Percentiles rank a stretch among this genome's conserved stretches.
Evolutionary conservation across 2,329 filamentous ascomycete genomes (phyloP).

Genomic region (Clonostachys rosea): DNA sequence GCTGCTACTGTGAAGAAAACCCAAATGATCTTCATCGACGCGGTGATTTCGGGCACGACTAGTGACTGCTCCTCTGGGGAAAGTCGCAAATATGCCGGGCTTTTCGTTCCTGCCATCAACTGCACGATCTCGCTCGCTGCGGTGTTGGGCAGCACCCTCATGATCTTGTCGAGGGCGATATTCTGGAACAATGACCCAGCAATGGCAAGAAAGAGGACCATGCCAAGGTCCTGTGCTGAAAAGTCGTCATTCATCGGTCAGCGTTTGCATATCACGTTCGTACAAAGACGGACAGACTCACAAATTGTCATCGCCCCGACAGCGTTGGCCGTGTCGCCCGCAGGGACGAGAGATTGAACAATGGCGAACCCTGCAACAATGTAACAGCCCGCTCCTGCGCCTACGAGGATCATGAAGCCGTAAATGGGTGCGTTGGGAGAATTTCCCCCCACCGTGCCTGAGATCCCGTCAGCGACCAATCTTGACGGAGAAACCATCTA

Average conservation of each 20-base stretch:
- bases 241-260: too few relatives aligned
- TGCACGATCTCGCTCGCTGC: too few relatives aligned
- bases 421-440: slow-evolving; percentile 19
- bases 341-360: slow-evolving; percentile 21
- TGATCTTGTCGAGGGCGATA: neutral
- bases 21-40: too few relatives aligned
- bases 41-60: too few relatives aligned
- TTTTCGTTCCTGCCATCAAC: too few relatives aligned
- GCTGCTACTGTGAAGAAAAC: too few relatives aligned
- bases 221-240: slow-evolving; percentile 16
- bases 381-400: slow-evolving; percentile 28
- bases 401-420: slow-evolving; percentile 29
- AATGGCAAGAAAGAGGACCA: slow-evolving; percentile 21
- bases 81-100: too few relatives aligned
- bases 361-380: slow-evolving; percentile 28
- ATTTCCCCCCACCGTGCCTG: slow-evolving; percentile 13
- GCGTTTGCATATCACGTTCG: neutral
- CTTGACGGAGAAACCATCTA: too few relatives aligned
- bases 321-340: slow-evolving; percentile 18
- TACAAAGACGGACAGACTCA: neutral
- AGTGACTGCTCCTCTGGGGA: too few relatives aligned
- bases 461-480: slow-evolving; percentile 1
- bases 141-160: too few relatives aligned
- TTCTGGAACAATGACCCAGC: slow-evolving; percentile 24
- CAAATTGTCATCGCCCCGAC: slow-evolving; percentile 26